Conservation (phyloP, 1,284 basidiomycete species). For the Cutaneotrichosporon daszewskae region DNA sequence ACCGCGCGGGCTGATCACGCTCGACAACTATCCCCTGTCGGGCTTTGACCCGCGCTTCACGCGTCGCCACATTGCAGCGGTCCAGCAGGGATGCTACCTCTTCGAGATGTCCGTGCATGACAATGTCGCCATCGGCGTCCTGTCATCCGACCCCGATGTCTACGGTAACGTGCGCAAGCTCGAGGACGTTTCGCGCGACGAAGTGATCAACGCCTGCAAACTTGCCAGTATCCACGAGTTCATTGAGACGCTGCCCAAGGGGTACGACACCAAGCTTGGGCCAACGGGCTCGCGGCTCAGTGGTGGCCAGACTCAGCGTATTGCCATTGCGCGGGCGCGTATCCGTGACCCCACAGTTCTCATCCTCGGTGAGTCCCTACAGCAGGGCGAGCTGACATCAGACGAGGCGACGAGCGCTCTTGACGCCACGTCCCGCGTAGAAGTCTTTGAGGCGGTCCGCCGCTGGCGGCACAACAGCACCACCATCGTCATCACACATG, state of each 20-base stretch:
- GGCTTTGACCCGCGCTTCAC: constrained; percentile 73
- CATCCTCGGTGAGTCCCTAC: constrained; percentile 67
- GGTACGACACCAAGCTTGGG: constrained; percentile 79
- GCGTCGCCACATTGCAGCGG: constrained; percentile 65
- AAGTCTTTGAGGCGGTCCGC: constrained; percentile 85
- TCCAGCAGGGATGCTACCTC: constrained; percentile 70
- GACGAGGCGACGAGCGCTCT: constrained; percentile 96
- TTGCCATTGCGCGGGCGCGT: constrained; percentile 84
- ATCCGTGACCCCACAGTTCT: constrained; percentile 83
- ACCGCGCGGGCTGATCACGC: constrained; percentile 57
- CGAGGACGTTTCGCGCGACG: constrained; percentile 56
- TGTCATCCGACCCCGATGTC: constrained; percentile 51
- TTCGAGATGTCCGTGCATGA: constrained; percentile 80
- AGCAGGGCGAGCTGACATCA: constrained; percentile 37
- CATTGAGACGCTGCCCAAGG: constrained; percentile 70
- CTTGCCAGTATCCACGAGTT: constrained; percentile 85
- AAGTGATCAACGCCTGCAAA: constrained; percentile 76
- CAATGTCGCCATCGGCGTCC: constrained; percentile 77
- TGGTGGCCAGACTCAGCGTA: constrained; percentile 87
- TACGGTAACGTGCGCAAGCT: constrained; percentile 27
- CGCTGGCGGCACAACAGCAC: constrained; percentile 75
- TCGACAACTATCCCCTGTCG: constrained; percentile 75
- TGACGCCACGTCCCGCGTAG: constrained; percentile 77
- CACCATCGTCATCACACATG: constrained; percentile 95
- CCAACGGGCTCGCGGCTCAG: constrained; percentile 70